These are phyloP conservation scores for Chaetoceros tenuissimus DNA, from an alignment of 108 stramenopile genomes.

Conservation along the genomic window DNA sequence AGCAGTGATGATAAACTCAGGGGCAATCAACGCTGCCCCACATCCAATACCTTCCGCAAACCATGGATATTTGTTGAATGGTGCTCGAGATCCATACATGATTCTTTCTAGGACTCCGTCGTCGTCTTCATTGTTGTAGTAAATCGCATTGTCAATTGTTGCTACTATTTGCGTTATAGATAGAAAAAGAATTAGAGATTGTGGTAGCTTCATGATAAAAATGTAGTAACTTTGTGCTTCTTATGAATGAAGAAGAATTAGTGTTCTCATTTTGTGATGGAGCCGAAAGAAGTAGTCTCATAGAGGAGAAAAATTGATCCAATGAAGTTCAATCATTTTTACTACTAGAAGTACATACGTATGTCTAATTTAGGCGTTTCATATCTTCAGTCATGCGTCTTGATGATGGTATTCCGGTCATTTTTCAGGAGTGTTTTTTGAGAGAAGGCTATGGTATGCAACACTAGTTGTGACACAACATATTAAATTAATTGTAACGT, in stretches of 20 bases:
- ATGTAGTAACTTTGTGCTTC: background rate
- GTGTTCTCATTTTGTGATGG: background rate
- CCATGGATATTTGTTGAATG: background rate
- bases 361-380: no score
- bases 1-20: slow-evolving; percentile 34
- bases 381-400: no score
- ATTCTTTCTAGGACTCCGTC: background rate
- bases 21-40: slow-evolving; percentile 32
- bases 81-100: background rate
- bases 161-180: background rate
- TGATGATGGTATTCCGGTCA: no score
- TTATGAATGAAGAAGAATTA: background rate
- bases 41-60: slow-evolving; percentile 10
- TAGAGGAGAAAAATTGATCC: no score
- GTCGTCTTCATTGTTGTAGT: background rate
- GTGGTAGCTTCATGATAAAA: background rate
- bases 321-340: no score
- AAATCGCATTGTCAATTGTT: background rate
- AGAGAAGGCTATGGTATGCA: no score
- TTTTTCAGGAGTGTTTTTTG: no score
- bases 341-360: no score
- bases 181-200: background rate
- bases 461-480: no score
- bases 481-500: no score
- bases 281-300: background rate